Base-by-base conservation (phyloP, 345 rosid genomes). In the Boechera divaricarpa region DNA sequence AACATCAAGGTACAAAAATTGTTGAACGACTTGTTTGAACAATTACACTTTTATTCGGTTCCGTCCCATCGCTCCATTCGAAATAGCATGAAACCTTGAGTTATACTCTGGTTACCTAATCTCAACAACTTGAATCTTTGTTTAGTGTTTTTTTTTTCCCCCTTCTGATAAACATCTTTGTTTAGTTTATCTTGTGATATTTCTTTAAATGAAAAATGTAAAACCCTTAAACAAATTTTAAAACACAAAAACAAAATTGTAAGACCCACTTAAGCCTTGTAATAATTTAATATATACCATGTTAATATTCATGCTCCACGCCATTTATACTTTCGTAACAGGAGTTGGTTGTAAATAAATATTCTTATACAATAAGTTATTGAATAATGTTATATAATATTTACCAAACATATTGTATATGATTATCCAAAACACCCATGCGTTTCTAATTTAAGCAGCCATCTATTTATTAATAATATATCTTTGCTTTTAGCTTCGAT, bases 391-490 rank as follows among this genome's bases (percentile, higher is more conserved):
- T 45, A 12, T 26, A 68, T 36, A 31, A 4, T 47, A 77, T 56
- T 16, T 21, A 70, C 38, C 63, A 28, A 69, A 63, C 65, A 62
- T 45, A 38, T 28, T 3, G 0, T 51, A 66, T 62, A 60, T 2
- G 45, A 76, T 52, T 69, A 76, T 76, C 63, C 63, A 41, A 68
- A 61, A 69, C 51, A 33, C 39, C 31, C 79, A 57, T 69, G 71
- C 70, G 15, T 54, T 70, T 70, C 49, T 61, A 51, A 39, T 11
- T 52, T 42, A 7, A 62, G 70, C 80, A 76, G 70, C 64, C 75
- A 54, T 76, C 49, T 21, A 53, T 41, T 61, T 68, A 59, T 39
- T 39, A 59, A 59, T 32, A 35, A 28, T 52, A 67, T 49, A 59
- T 68, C 18, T 67, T 61, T 61, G 49, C 63, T 61, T 60, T 52